Base-by-base conservation (phyloP, 352 stramenopile genomes). In the Globisporangium sylvaticum region DNA sequence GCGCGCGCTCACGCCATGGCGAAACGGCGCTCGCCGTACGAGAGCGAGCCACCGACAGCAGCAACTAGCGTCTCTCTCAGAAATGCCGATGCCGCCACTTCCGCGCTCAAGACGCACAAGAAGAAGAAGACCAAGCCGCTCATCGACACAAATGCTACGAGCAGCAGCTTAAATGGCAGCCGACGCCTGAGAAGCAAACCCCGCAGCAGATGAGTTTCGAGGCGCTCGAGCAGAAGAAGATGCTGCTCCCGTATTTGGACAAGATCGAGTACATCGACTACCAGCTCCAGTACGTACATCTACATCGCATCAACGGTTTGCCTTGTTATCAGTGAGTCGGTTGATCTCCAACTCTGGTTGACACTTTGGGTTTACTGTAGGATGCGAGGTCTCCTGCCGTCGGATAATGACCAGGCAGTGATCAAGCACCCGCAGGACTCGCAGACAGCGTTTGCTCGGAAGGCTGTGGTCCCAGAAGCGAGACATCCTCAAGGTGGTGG, bases 211-310 rank as follows among this genome's bases (percentile, higher is more conserved):
- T 90, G 80, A 89, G 75, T 34, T 76, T 88, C 15, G 71, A 87
- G 50, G 69, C 60, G 25, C 63, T 92, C 3, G 81, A 89, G 66
- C 80, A 92, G 46, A 95, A 94, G 73, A 92, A 91, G 52, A 88
- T 87, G 80, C 61, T 94, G 58, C 73, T 95, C 29, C 87, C 87
- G 48, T 95, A 94, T 56, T 67, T 95, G 31, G 82, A 95, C 66
- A 90, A 92, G 73, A 92, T 95, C 57, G 87, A 95, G 71, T 95
- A 95, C 68, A 92, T 95, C 64, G 93, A 93, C 69, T 83, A 77
- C 52, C 83, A 95, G 66, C 69, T 95, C 56, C 77, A 76, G 72
- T 87, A 67, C 58, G 76, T 37, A 24, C 52, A 44, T 55, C 27
- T 53, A n/a, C 29, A 34, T 31, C 42, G 42, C 15, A 27, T n/a